Conservation (phyloP, 306 rosid species). For the Chamaecrista fasciculata region DNA sequence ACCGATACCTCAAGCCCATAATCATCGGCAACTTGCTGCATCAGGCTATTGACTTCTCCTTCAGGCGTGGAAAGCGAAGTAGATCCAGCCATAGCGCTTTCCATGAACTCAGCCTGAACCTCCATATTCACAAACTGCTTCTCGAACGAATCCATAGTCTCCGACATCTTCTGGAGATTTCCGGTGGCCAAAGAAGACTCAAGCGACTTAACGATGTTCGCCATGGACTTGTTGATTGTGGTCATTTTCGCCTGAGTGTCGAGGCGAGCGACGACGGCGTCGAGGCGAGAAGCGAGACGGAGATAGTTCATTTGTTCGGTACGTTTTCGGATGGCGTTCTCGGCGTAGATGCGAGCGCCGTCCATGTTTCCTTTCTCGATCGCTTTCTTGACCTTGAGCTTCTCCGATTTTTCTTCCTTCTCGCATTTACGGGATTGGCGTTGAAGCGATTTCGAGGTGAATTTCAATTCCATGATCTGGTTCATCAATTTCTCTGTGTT, state of each 20-base stretch:
- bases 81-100: conserved; percentile 76
- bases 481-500: conserved; percentile 65
- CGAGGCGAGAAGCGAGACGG: conserved; percentile 70
- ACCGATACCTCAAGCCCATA: conserved; percentile 73
- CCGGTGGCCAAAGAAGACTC: conserved; percentile 61
- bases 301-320: conserved; percentile 78
- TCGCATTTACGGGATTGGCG: conserved; percentile 69
- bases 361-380: conserved; percentile 76
- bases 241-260: conserved; percentile 78
- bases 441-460: conserved; percentile 69
- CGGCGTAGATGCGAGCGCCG: conserved; percentile 75
- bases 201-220: conserved; percentile 57
- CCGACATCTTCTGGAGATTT: conserved; percentile 75
- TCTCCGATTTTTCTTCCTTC: conserved; percentile 75
- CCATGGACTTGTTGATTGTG: conserved; percentile 71
- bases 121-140: conserved; percentile 81
- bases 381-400: conserved; percentile 70
- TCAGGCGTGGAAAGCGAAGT: conserved; percentile 75
- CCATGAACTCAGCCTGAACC: conserved; percentile 84
- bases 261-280: conserved; percentile 77
- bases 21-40: conserved; percentile 68
- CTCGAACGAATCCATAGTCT: conserved; percentile 75
- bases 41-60: conserved; percentile 67
- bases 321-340: conserved; percentile 71
- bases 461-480: conserved; percentile 78